Evolutionary conservation across 2,329 filamentous ascomycete genomes (phyloP).

Genomic region (Penicillium sp.): DNA sequence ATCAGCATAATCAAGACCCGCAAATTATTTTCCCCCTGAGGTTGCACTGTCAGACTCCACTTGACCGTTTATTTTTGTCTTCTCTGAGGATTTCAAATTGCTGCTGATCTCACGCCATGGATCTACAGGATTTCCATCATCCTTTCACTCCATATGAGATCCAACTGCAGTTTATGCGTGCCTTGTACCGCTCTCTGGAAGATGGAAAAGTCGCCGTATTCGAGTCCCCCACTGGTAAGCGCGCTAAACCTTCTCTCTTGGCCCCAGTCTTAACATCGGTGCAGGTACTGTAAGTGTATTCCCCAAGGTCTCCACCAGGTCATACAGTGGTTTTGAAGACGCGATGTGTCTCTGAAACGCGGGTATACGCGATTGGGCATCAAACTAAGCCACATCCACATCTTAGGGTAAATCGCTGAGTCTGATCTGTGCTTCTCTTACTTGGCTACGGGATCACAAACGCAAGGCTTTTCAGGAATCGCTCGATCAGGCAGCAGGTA

Average conservation of each 20-base stretch:
- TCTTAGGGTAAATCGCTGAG: slow-evolving; percentile 81
- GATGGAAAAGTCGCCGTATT: slow-evolving; percentile 78
- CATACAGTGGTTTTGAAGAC: background rate
- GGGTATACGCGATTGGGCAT: background rate
- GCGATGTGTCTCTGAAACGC: background rate
- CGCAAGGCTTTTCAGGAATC: slow-evolving; percentile 53
- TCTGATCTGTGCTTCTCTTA: slow-evolving; percentile 80
- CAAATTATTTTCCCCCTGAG: slow-evolving; percentile 6
- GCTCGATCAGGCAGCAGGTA: slow-evolving; percentile 44
- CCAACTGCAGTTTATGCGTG: slow-evolving; percentile 80
- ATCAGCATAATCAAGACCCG: background rate
- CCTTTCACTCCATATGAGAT: slow-evolving; percentile 84
- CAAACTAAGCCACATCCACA: slow-evolving; percentile 3
- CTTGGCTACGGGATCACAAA: slow-evolving; percentile 85
- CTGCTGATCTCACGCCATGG: slow-evolving; percentile 24
- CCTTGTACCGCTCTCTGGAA: slow-evolving; percentile 73
- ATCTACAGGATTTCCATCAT: slow-evolving; percentile 66
- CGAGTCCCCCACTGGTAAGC: slow-evolving; percentile 80
- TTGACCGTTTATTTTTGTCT: slow-evolving; percentile 13
- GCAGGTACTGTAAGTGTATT: slow-evolving; percentile 40
- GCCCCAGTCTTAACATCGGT: slow-evolving; percentile 15
- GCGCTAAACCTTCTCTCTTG: slow-evolving; percentile 24
- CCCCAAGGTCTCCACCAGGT: slow-evolving; percentile 7
- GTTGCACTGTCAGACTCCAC: slow-evolving; percentile 9
- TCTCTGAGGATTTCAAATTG: background rate